Base-by-base conservation (phyloP, 305 asterid species). In the Euphrasia arctica region DNA sequence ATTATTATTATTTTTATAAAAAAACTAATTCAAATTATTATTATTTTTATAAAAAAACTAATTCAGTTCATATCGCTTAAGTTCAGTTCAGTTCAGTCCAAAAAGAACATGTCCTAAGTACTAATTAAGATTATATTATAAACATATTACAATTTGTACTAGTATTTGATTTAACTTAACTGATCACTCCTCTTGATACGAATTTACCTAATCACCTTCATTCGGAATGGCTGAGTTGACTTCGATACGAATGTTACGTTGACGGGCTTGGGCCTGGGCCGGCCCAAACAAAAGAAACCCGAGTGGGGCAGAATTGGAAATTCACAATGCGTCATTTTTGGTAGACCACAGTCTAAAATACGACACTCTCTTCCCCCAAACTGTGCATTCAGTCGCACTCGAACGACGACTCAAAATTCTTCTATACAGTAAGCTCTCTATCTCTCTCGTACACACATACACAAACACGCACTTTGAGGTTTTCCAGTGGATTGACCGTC, bases 281-380 rank as follows among this genome's bases (percentile, higher is more conserved):
- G 73, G 70, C 51, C 73, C 70, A 43, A 1, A 27, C 6, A 7
- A 2, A 22, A 8, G 59, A 22, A 43, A 4, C 18, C 41, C 5
- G 28, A 0, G 51, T 15, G 5, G 77, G 75, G 79, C 29, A 57
- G 8, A 62, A 18, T 6, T 42, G 79, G 66, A 57, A 74, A 14
- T 34, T 66, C 66, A 31, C 25, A 43, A 12, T 60, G 31, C 72
- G 70, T 74, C 75, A 70, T 18, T 9, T 18, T 15, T 8, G 58
- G 5, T 39, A 65, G 63, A 27, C 66, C 62, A 39, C 41, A 36
- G 63, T 67, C 65, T 36, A 8, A 5, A 11, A 12, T 34, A 49
- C 42, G 36, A 50, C 65, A 11, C 41, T 25, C 58, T 62, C 51
- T 39, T 36, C 22, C 34, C 14, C 70, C 34, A 63, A 55, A 9